These are phyloP conservation scores for Myxozyma geophila DNA, from an alignment of 805 yeast species.

Conservation along the genomic window DNA sequence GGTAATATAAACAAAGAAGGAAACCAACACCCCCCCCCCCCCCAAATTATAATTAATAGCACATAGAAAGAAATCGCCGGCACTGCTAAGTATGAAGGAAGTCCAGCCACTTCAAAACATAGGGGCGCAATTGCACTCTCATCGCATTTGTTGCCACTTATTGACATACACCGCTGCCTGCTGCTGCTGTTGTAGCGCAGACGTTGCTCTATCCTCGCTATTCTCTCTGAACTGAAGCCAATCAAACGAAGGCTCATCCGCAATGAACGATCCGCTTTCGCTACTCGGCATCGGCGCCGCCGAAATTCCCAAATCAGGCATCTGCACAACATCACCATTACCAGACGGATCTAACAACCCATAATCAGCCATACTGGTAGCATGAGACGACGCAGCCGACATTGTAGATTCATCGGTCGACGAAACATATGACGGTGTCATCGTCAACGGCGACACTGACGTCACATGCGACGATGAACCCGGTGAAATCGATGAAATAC, in stretches of 20 bases:
- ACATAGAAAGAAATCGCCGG: too few species aligned
- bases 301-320: not conserved
- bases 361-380: not conserved
- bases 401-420: not conserved
- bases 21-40: too few species aligned
- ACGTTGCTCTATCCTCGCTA: not conserved
- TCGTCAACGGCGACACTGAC: not conserved
- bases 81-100: too few species aligned
- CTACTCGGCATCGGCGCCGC: not conserved
- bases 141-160: too few species aligned
- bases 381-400: not conserved
- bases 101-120: too few species aligned
- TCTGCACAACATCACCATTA: too few species aligned
- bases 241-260: not conserved
- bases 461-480: conserved; percentile 2
- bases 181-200: too few species aligned
- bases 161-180: too few species aligned
- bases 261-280: not conserved
- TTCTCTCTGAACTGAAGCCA: not conserved
- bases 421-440: not conserved
- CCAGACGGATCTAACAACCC: not conserved
- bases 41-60: too few species aligned
- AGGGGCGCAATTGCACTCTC: too few species aligned
- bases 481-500: not conserved
- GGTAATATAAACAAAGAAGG: too few species aligned